Percentiles rank a stretch among this genome's conserved stretches.
These are phyloP conservation scores for Falciphora oryzae DNA, from an alignment of 2,329 filamentous ascomycete genomes.

Conservation along the genomic window DNA sequence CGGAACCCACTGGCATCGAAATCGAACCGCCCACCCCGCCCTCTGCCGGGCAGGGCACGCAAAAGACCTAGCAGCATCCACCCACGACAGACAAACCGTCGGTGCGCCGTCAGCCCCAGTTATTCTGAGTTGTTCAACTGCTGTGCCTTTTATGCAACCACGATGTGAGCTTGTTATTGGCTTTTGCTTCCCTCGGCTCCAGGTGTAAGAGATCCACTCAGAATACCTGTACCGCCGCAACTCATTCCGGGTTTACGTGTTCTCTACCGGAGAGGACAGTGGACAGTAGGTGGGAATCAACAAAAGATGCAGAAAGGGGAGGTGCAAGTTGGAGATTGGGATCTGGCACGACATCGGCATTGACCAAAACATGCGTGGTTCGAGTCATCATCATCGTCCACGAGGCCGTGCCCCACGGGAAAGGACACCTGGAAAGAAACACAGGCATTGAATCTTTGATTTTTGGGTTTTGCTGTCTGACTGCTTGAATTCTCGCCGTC, in stretches of 20 bases:
- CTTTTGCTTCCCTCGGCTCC: not conserved
- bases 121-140: not conserved
- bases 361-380: not conserved
- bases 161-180: not conserved
- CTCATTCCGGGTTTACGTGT: not conserved
- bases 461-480: not conserved
- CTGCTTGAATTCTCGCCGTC: too few species aligned
- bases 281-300: too few species aligned
- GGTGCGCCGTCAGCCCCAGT: not conserved
- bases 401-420: not conserved
- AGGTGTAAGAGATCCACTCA: not conserved
- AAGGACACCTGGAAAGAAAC: too few species aligned
- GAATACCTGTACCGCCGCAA: not conserved
- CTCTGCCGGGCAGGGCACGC: not conserved
- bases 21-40: not conserved
- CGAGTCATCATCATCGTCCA: not conserved
- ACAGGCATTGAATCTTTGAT: not conserved
- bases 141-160: not conserved
- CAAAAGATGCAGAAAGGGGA: not conserved
- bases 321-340: not conserved
- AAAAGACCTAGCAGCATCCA: too few species aligned
- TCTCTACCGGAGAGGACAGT: not conserved
- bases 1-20: not conserved
- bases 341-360: not conserved
- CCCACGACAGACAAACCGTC: not conserved